Evolutionary conservation across 768 basidiomycete species (phyloP), one percentile per base, ranked within the genome.

Genomic region (Gloeopeniophorella convolvens): DNA sequence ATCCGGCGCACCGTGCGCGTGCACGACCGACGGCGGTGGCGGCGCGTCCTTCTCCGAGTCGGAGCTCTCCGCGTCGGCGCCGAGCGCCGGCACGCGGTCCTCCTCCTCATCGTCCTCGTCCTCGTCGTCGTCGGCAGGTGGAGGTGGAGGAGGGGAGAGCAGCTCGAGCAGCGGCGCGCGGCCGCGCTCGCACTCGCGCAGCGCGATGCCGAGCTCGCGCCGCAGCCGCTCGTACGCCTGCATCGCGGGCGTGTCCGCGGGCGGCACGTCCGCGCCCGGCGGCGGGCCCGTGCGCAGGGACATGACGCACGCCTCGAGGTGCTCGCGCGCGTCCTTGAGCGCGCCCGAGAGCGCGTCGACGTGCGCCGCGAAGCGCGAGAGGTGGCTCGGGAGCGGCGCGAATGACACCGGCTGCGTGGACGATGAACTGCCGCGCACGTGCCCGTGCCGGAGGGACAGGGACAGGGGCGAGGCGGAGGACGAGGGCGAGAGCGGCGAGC

Each of bases 101-200:
- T 68, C 76, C 42, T 77, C 77, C 6, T 67, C 74, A 11, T 62
- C 63, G 16, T 75, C 74, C n/a, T n/a, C n/a, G 15, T 70, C 72
- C 15, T 69, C 67, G 32, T 74, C 70, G 16, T 69, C 72, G 2
- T 70, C 72, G 1, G 69, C 70, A 4, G 67, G 64, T 4, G 57
- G 27, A 45, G 23, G 30, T 57, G 46, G 56, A 4, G 69, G 66
- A 0, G 80, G 80, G n/a, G 70, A 62, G 3, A 87, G 65, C 46
- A 84, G 66, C 42, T 79, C 75, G 1, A 82, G 57, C 27, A 91
- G 68, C 15, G 76, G 74, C 33, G 79, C 82, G 15, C 84, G 71
- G 0, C 89, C 89, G 7, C 89, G 77, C 65, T 91, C 89, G 61
- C 87, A 91, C 59, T 91, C 89, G 6, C 88, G 70, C 26, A 91